Conservation (phyloP, 345 rosid genomes). For the Theobroma cacao region DNA sequence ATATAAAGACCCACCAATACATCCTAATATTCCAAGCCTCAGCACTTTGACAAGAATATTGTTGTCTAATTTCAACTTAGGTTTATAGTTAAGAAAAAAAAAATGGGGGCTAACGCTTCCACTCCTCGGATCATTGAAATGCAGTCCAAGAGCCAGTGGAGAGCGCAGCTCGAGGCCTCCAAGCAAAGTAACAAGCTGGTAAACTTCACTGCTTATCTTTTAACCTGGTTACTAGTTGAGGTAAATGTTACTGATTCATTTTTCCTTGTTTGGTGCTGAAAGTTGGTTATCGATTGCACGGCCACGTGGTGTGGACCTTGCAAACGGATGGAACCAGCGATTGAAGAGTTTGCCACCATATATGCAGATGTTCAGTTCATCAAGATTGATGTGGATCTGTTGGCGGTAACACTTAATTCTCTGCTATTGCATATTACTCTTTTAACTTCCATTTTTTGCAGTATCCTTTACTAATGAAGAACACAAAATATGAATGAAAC, state of each 20-base stretch:
- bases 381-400: slow-evolving; percentile 67
- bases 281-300: slow-evolving; percentile 75
- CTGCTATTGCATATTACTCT: not conserved
- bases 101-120: slow-evolving; percentile 30
- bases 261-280: not conserved
- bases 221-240: not conserved
- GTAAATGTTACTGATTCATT: not conserved
- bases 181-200: slow-evolving; percentile 67
- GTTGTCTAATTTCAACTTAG: not conserved
- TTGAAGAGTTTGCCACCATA: slow-evolving; percentile 52
- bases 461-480: not conserved
- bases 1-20: not conserved
- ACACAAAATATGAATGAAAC: not conserved
- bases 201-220: not conserved
- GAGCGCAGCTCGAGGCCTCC: slow-evolving; percentile 44
- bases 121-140: slow-evolving; percentile 37
- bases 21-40: not conserved
- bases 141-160: slow-evolving; percentile 59
- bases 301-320: slow-evolving; percentile 88
- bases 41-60: not conserved
- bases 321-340: slow-evolving; percentile 47
- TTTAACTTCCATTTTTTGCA: not conserved
- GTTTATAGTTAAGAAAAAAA: not conserved
- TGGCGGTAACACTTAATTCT: slow-evolving; percentile 33
- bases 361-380: slow-evolving; percentile 59